Conservation (phyloP, 129 eudicot species). For the Flaveria robusta region DNA sequence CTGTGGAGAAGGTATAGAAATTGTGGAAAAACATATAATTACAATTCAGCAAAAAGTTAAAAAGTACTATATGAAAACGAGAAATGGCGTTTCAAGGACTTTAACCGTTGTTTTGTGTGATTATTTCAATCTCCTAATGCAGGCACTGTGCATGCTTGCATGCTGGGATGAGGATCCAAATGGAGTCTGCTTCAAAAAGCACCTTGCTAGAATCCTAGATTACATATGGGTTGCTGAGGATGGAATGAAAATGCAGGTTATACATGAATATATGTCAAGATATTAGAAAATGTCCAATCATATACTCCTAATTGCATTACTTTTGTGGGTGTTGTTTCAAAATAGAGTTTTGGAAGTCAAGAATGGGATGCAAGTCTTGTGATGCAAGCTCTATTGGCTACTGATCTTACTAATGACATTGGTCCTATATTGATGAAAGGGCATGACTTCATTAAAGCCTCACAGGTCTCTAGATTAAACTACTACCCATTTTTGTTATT, state of each 20-base stretch:
- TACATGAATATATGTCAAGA: neutral
- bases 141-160: slow-evolving; percentile 78
- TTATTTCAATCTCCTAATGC: neutral
- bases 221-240: slow-evolving; percentile 83
- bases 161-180: slow-evolving; percentile 96
- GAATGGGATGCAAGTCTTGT: slow-evolving; percentile 69
- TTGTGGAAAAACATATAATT: neutral
- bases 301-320: too few relatives aligned
- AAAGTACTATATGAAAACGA: neutral
- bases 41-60: neutral
- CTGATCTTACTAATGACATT: slow-evolving; percentile 49
- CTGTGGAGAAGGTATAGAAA: slow-evolving; percentile 56
- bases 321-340: neutral
- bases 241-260: slow-evolving; percentile 93
- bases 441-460: slow-evolving; percentile 68
- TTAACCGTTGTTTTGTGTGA: too few relatives aligned
- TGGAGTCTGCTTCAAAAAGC: slow-evolving; percentile 67
- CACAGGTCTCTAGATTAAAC: slow-evolving; percentile 52
- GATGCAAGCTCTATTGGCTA: slow-evolving; percentile 66
- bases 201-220: slow-evolving; percentile 80
- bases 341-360: slow-evolving; percentile 82
- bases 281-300: too few relatives aligned
- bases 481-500: too few relatives aligned
- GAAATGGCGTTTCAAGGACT: too few relatives aligned
- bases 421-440: slow-evolving; percentile 60